Percentiles rank a stretch among this genome's conserved stretches.
These are phyloP conservation scores for Cryptococcus floricola DNA, from an alignment of 1,284 basidiomycete genomes.

Conservation along the genomic window DNA sequence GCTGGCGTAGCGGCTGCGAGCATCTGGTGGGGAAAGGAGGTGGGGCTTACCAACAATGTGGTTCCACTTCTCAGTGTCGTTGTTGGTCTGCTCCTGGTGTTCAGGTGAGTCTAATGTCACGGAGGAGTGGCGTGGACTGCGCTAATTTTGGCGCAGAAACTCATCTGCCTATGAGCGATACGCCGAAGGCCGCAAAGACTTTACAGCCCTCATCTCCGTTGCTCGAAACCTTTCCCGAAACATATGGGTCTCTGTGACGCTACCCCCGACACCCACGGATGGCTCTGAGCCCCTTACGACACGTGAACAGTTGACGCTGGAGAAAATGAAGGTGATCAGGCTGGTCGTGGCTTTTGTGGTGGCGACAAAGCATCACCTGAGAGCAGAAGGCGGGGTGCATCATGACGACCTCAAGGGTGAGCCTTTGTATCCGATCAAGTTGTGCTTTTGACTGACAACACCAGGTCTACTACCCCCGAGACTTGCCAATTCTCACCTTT, in stretches of 20 bases:
- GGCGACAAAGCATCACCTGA: conserved; percentile 43
- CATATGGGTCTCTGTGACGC: conserved; percentile 73
- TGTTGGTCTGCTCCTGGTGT: conserved; percentile 56
- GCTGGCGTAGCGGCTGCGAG: conserved; percentile 41
- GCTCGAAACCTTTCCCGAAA: conserved; percentile 60
- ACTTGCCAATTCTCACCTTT: conserved; percentile 24
- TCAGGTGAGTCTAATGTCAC: conserved; percentile 48
- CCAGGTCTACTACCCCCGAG: conserved; percentile 33
- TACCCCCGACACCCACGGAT: conserved; percentile 51
- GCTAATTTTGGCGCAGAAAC: conserved; percentile 52
- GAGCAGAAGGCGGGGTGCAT: conserved; percentile 44
- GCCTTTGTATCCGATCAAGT: not conserved
- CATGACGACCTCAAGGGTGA: conserved; percentile 42
- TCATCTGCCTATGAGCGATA: conserved; percentile 47
- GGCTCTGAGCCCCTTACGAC: conserved; percentile 53
- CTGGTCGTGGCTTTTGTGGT: conserved; percentile 55
- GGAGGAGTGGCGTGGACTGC: not conserved
- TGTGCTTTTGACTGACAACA: not conserved
- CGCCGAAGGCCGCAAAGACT: conserved; percentile 69
- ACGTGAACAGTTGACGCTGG: conserved; percentile 58
- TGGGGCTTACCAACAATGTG: conserved; percentile 46
- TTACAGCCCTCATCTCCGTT: conserved; percentile 52
- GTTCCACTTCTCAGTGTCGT: conserved; percentile 84
- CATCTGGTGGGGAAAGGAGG: conserved; percentile 35
- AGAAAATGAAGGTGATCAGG: conserved; percentile 68